A percentile compares a stretch with the other conserved stretches of the same genome.
These are phyloP conservation scores for Halophytophthora polymorphica DNA, from an alignment of 352 stramenopile genomes.

Conservation along the genomic window DNA sequence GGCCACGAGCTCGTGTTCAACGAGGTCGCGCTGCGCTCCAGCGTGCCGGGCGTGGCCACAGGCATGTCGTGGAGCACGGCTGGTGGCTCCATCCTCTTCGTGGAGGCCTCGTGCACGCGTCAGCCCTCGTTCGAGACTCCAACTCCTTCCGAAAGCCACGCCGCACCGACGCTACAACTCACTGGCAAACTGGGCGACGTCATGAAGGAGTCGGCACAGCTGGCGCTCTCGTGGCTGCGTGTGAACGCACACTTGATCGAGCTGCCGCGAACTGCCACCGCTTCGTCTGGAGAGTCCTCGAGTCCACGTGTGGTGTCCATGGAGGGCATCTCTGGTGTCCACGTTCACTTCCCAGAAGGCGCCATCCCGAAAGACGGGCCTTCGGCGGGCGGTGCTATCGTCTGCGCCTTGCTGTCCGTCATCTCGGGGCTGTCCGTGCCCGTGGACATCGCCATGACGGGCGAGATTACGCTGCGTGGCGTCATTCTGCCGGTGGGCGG, in stretches of 20 bases:
- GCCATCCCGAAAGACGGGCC: conserved; percentile 89
- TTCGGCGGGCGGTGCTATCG: conserved; percentile 83
- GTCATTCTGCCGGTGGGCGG: conserved; percentile 90
- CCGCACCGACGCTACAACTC: conserved; percentile 46
- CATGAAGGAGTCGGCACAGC: conserved; percentile 87
- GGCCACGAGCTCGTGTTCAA: conserved; percentile 72
- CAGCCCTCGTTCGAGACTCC: conserved; percentile 13
- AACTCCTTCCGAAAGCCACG: conserved; percentile 18
- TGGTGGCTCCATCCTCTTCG: conserved; percentile 81
- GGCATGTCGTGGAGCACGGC: conserved; percentile 84
- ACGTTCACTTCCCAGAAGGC: conserved; percentile 89
- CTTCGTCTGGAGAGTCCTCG: conserved; percentile 10
- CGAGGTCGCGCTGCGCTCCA: conserved; percentile 67
- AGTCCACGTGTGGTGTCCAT: conserved; percentile 35
- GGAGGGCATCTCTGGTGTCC: conserved; percentile 65
- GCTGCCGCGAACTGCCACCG: conserved; percentile 17
- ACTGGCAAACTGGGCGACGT: conserved; percentile 81
- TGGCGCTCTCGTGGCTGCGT: conserved; percentile 82
- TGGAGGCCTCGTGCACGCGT: conserved; percentile 77
- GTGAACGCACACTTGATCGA: conserved; percentile 59
- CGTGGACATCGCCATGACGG: conserved; percentile 85
- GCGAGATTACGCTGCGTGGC: conserved; percentile 84
- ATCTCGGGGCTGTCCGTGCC: conserved; percentile 61
- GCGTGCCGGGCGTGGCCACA: conserved; percentile 65
- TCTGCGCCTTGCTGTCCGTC: conserved; percentile 81